A percentile compares a stretch with the other conserved stretches of the same genome.
Conservation (phyloP, 768 basidiomycete genomes). For the Leccinum subgranulosum region DNA sequence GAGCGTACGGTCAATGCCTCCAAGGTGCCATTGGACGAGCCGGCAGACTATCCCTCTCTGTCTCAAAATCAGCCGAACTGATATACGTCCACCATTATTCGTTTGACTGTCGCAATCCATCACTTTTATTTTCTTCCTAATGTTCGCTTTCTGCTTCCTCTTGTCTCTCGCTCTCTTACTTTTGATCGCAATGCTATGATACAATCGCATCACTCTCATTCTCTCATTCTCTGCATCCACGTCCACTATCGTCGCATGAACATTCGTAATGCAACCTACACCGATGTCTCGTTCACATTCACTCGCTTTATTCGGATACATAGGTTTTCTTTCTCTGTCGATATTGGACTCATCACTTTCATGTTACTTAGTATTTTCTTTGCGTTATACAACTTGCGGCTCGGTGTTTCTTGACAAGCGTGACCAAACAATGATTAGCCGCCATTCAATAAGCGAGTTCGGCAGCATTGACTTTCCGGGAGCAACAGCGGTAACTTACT, state of each 20-base stretch:
- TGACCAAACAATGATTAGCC: constrained; percentile 24
- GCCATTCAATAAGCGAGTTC: constrained; percentile 2
- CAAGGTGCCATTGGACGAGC: constrained; percentile 26
- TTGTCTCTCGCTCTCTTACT: constrained; percentile 14
- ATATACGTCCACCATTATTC: constrained; percentile 1
- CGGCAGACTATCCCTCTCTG: constrained; percentile 29
- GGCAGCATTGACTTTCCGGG: background rate
- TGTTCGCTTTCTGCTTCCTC: background rate
- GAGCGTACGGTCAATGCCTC: constrained; percentile 43
- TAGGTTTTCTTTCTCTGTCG: constrained; percentile 27
- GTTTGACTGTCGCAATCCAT: constrained; percentile 9
- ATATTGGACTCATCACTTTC: constrained; percentile 25
- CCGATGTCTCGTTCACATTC: constrained; percentile 18
- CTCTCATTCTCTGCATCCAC: constrained; percentile 31
- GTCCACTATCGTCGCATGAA: constrained; percentile 32
- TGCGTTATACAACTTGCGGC: background rate
- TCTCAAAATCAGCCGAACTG: constrained; percentile 24
- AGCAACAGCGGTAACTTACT: background rate
- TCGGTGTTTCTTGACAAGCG: constrained; percentile 17
- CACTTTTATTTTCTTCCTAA: background rate
- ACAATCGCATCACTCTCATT: constrained; percentile 31
- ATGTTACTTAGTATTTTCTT: constrained; percentile 17
- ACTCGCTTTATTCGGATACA: constrained; percentile 25
- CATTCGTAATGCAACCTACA: constrained; percentile 36
- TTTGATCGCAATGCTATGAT: constrained; percentile 37